A percentile compares a stretch with the other conserved stretches of the same genome.
phyloP scores from a whole-genome alignment of 805 yeast species.

The Spathaspora girioi region DNA sequence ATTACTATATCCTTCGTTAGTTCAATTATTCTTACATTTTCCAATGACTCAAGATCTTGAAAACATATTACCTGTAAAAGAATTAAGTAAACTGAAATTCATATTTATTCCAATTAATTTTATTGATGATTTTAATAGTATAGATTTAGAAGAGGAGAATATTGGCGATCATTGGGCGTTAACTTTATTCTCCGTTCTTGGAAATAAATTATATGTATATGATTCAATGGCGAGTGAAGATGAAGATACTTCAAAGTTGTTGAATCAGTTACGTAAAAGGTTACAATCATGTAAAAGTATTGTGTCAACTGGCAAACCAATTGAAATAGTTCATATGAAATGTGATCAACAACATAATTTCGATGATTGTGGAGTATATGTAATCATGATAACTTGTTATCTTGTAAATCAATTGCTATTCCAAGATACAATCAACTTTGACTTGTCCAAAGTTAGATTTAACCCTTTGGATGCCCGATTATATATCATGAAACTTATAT shows the following conservation, averaged over 20 bases:
- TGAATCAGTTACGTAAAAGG: conserved; percentile 19
- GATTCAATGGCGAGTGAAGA: conserved; percentile 49
- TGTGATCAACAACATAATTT: conserved; percentile 64
- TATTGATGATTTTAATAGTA: conserved; percentile 43
- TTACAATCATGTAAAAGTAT: conserved; percentile 18
- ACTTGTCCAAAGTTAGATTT: conserved; percentile 36
- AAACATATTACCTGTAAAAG: conserved; percentile 27
- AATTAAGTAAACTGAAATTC: conserved; percentile 34
- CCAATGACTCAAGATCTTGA: conserved; percentile 18
- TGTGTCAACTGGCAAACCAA: conserved; percentile 16
- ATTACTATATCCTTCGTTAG: conserved; percentile 56
- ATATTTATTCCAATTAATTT: conserved; percentile 69
- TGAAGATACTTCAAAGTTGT: conserved; percentile 12
- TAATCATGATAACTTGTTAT: conserved; percentile 37
- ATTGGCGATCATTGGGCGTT: conserved; percentile 81
- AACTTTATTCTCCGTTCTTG: conserved; percentile 48
- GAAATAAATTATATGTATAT: conserved; percentile 47
- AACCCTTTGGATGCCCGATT: conserved; percentile 49
- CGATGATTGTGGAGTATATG: conserved; percentile 60
- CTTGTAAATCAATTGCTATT: conserved; percentile 23
- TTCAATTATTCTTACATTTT: conserved; percentile 54
- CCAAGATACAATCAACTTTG: conserved; percentile 29
- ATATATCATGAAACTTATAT: conserved; percentile 28
- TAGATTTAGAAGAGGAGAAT: conserved; percentile 46
- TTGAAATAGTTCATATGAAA: conserved; percentile 25